Evolutionary conservation across 1,284 basidiomycete genomes (phyloP).

Genomic region (Baeospora myosura): DNA sequence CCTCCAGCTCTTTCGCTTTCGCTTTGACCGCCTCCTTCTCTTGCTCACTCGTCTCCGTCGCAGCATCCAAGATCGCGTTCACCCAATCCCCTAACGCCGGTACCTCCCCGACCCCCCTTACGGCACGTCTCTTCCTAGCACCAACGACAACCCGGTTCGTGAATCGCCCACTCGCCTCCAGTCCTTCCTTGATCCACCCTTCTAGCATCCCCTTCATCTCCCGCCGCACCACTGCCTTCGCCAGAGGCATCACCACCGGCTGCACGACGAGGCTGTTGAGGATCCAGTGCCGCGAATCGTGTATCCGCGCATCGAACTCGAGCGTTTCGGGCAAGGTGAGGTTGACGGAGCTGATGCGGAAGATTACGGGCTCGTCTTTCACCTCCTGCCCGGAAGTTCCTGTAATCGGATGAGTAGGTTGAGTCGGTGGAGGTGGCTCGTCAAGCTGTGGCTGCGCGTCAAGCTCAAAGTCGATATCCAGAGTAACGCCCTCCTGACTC

Average conservation of each 20-base stretch:
- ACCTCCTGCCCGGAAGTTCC: background rate
- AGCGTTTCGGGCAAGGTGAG: background rate
- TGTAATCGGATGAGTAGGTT: too few relatives aligned
- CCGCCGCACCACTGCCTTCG: background rate
- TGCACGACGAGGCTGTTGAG: background rate
- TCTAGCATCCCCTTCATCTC: background rate
- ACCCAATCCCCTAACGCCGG: too few relatives aligned
- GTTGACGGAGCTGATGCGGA: background rate
- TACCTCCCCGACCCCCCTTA: too few relatives aligned
- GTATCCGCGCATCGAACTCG: background rate
- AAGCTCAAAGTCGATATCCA: slow-evolving; percentile 1
- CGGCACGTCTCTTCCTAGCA: too few relatives aligned
- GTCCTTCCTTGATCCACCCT: background rate
- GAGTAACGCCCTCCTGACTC: background rate
- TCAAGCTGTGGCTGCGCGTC: too few relatives aligned
- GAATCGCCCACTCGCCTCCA: background rate
- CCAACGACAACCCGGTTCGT: background rate
- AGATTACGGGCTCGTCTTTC: too few relatives aligned
- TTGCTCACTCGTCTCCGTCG: background rate
- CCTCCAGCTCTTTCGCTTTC: background rate
- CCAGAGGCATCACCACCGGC: background rate
- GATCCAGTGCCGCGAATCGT: background rate
- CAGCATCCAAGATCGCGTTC: background rate
- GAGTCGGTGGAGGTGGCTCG: too few relatives aligned
- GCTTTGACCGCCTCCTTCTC: background rate